Conservation (phyloP, 257 asterid genomes). For the Fraxinus americana region DNA sequence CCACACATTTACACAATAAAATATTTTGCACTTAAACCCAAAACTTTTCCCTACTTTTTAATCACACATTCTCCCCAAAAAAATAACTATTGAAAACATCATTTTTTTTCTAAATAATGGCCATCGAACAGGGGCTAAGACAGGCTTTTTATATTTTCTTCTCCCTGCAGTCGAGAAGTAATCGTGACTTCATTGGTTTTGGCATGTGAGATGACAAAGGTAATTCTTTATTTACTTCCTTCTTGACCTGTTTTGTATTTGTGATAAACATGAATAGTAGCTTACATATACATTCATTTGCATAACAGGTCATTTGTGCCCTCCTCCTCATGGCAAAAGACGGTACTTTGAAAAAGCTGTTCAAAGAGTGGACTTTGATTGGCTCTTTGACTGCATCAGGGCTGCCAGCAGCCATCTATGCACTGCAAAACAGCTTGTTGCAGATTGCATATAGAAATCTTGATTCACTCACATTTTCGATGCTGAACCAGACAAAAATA, state of each 20-base stretch:
- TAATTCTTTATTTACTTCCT: constrained; percentile 32
- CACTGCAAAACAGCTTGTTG: constrained; percentile 93
- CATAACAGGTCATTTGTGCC: constrained; percentile 78
- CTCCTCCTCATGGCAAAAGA: constrained; percentile 73
- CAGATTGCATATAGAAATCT: constrained; percentile 90
- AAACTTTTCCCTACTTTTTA: no score
- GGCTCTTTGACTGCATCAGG: constrained; percentile 95
- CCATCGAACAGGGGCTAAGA: not conserved
- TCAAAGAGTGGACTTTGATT: constrained; percentile 78
- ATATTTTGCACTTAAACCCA: no score
- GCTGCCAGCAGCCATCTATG: constrained; percentile 93
- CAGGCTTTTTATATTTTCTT: constrained; percentile 21
- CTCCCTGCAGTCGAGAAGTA: constrained; percentile 80
- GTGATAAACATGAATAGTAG: constrained; percentile 9
- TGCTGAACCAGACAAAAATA: constrained; percentile 95
- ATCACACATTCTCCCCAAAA: no score
- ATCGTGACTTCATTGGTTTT: constrained; percentile 88
- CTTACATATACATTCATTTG: constrained; percentile 22
- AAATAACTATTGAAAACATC: no score
- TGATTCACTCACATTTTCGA: constrained; percentile 95
- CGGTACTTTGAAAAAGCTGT: constrained; percentile 67
- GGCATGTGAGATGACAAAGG: constrained; percentile 89
- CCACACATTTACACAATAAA: no score
- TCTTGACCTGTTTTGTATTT: constrained; percentile 10
- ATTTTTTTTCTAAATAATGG: no score